Evolutionary conservation across 495 filamentous ascomycete species (phyloP), one percentile per base, ranked within the genome.

Genomic region (Achaetomiella virescens): DNA sequence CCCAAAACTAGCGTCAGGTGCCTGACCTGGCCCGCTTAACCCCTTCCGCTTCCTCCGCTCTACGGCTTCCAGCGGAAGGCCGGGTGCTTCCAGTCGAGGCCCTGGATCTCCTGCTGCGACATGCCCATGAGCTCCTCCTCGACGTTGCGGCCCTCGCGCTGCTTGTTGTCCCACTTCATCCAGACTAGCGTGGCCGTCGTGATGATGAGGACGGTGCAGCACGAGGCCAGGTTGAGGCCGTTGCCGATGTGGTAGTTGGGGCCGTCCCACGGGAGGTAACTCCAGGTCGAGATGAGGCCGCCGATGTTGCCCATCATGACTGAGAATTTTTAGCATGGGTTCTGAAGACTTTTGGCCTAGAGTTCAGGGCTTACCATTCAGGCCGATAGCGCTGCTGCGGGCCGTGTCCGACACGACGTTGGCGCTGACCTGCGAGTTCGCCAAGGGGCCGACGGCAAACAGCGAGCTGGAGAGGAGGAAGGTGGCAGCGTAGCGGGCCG

Each of bases 281-380:
- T 75, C 86, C 86, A 89, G 14, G 85, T 89, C 1, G 81, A 76
- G 61, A 90, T 79, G 36, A 90, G 63, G 0, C 86, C 86, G 27
- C 87, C 87, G 29, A 89, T 66, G 58, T 88, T 88, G 46, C 85
- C 87, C 22, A 86, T 71, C 84, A 87, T 88, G 55, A 89, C 85
- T 55, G 21, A 5, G 10, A 2, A 31, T 74, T 81, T 11, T n/a
- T 21, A 29, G 21, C 20, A 2, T 11, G 43, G 27, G 27, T 31
- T 31, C 9, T 31, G n/a, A n/a, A n/a, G n/a, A n/a, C n/a, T n/a
- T n/a, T n/a, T 33, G 31, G 31, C 31, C 6, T 33, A 27, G n/a
- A 3, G 7, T 3, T 35, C 20, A 20, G 31, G 20, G 3, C 35
- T 21, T 21, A 56, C 45, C 54, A 22, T 66, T 68, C 36, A 64